Evolutionary conservation across 2,329 filamentous ascomycete species (phyloP).

Genomic region (Xylariaceae sp.): DNA sequence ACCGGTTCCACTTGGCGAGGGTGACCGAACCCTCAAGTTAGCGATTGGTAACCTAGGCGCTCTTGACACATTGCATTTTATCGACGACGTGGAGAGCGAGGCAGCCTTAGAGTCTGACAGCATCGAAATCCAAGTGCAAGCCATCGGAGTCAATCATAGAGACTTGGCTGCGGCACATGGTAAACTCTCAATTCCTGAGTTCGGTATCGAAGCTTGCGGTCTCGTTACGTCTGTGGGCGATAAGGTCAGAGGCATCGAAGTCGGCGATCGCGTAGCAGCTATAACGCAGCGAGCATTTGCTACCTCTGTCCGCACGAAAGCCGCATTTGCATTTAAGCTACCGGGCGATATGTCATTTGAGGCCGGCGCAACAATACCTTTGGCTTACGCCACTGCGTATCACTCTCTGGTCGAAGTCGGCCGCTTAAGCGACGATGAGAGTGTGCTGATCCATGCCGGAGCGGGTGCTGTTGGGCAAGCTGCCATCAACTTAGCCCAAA

Average conservation of each 20-base stretch:
- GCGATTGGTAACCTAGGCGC: constrained; percentile 36
- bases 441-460: constrained; percentile 39
- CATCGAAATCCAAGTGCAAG: constrained; percentile 42
- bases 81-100: constrained; percentile 37
- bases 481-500: constrained; percentile 39
- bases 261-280: constrained; percentile 43
- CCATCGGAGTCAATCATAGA: constrained; percentile 40
- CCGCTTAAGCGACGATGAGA: constrained; percentile 37
- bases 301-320: constrained; percentile 38
- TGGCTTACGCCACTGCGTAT: constrained; percentile 40
- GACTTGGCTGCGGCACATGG: constrained; percentile 41
- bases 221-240: constrained; percentile 36
- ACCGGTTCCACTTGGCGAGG: constrained; percentile 48
- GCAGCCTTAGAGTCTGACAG: constrained; percentile 43
- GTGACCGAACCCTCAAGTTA: constrained; percentile 37
- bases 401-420: constrained; percentile 39
- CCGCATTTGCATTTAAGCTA: constrained; percentile 40
- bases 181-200: constrained; percentile 35
- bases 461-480: constrained; percentile 42
- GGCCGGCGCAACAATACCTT: constrained; percentile 37
- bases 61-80: constrained; percentile 42
- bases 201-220: constrained; percentile 40
- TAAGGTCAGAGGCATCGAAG: constrained; percentile 35
- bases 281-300: constrained; percentile 48
- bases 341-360: constrained; percentile 39